Conservation (phyloP, 306 rosid species). For the Casuarina cunninghamiana region DNA sequence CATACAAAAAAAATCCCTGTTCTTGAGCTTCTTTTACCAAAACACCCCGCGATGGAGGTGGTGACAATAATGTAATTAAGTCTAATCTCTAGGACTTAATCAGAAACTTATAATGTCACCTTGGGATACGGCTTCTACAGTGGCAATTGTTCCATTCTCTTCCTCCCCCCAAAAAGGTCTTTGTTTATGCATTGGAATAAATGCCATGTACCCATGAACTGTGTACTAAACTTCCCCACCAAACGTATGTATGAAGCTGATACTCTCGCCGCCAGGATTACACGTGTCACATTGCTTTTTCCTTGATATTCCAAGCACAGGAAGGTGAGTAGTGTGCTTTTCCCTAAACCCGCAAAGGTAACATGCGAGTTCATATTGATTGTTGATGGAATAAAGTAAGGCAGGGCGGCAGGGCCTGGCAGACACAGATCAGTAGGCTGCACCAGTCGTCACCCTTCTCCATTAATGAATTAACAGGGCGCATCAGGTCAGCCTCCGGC, state of each 20-base stretch:
- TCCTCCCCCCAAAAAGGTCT: no score
- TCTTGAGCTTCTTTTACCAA: constrained; percentile 4
- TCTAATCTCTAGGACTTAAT: not conserved
- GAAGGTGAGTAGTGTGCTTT: not conserved
- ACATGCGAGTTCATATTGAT: constrained; percentile 7
- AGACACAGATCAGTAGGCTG: not conserved
- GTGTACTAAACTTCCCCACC: not conserved
- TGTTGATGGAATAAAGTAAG: constrained; percentile 30
- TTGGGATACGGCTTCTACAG: not conserved
- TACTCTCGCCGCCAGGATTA: not conserved
- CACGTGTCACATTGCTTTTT: not conserved
- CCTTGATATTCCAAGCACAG: not conserved
- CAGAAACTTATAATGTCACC: not conserved
- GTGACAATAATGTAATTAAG: constrained; percentile 15
- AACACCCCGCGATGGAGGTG: not conserved
- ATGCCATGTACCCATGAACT: constrained; percentile 7
- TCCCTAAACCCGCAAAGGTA: not conserved
- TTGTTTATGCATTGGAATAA: constrained; percentile 12
- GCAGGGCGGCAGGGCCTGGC: constrained; percentile 12
- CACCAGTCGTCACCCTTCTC: no score
- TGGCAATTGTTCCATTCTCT: not conserved
- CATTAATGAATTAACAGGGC: no score
- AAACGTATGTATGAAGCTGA: not conserved
- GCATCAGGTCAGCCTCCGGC: no score
- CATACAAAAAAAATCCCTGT: not conserved